Conservation (phyloP, 208 protist genomes). For the Trypanosoma boissoni region DNA sequence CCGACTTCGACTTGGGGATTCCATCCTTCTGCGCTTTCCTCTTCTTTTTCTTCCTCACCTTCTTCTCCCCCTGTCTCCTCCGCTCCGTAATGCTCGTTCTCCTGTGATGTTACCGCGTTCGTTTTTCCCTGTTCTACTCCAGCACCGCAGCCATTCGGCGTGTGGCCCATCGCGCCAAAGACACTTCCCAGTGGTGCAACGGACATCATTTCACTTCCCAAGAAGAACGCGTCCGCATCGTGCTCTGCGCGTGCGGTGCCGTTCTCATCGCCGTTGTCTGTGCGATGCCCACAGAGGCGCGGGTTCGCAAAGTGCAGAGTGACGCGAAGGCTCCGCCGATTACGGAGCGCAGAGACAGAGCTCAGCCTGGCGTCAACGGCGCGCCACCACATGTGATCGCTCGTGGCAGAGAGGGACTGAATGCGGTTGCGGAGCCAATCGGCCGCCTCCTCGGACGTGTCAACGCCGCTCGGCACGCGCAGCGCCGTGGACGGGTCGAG, state of each 20-base stretch:
- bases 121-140: background rate
- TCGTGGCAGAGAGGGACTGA: background rate
- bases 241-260: background rate
- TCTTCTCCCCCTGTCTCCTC: too few species aligned
- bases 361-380: conserved; percentile 3
- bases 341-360: background rate
- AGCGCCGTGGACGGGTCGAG: background rate
- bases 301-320: conserved; percentile 16
- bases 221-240: conserved; percentile 24
- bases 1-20: too few species aligned
- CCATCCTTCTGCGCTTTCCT: too few species aligned
- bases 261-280: background rate
- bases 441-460: conserved; percentile 11
- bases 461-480: background rate
- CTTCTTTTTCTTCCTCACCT: too few species aligned
- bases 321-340: conserved; percentile 17
- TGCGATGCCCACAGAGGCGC: background rate
- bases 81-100: too few species aligned
- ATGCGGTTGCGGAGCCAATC: conserved; percentile 25
- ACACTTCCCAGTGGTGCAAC: conserved; percentile 27
- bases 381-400: conserved; percentile 6
- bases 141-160: background rate
- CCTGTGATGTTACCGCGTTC: background rate
- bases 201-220: conserved; percentile 21
- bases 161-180: conserved; percentile 14